Base-by-base conservation (phyloP, 305 asterid species). In the Petunia hybrid region DNA sequence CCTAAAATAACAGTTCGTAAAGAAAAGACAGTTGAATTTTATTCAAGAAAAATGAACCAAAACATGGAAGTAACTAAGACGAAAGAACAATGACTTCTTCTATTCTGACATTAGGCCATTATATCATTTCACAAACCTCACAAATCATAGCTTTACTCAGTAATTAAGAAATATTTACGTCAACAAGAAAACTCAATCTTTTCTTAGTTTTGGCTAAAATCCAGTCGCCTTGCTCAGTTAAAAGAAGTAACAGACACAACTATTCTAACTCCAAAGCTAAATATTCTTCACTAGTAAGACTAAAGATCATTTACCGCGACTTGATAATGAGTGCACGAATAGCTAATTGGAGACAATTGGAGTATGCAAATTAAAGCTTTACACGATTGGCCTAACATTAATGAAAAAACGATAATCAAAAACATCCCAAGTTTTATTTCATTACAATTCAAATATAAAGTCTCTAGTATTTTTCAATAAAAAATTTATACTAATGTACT, bases 11-110 rank as follows among this genome's bases (percentile, higher is more conserved):
- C 74, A 40, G 36, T n/a, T 41, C 41, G 6, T 6, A 14, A 13
- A 66, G 74, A 66, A 65, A 65, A 39, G 36, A 66, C 74, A 41
- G 74, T 66, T 66, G 74, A 66, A 59, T n/a, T 22, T 60, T 16
- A 60, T 6, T 60, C 7, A 60, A 70, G 60, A 45, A 41, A 70
- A 70, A 71, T 46, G 77, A 70, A 70, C 10, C 31, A 45, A 70
- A 45, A 43, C 41, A 43, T n/a, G 75, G 4, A 67, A 67, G 6
- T 41, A n/a, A 42, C 8, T 42, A 22, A 2, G 8, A 68, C 8
- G 55, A 68, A 16, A 68, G 4, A 68, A 41, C 7, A 22, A 45
- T 5, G 31, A 71, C 77, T 22, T 16, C 76, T 43, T 45, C n/a
- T 22, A 46, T 9, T 70, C 40, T 70, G 77, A 22, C 59, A 0